A percentile compares a stretch with the other conserved stretches of the same genome.
Conservation (phyloP, 179 eudicot species). For the Spergularia azorica region DNA sequence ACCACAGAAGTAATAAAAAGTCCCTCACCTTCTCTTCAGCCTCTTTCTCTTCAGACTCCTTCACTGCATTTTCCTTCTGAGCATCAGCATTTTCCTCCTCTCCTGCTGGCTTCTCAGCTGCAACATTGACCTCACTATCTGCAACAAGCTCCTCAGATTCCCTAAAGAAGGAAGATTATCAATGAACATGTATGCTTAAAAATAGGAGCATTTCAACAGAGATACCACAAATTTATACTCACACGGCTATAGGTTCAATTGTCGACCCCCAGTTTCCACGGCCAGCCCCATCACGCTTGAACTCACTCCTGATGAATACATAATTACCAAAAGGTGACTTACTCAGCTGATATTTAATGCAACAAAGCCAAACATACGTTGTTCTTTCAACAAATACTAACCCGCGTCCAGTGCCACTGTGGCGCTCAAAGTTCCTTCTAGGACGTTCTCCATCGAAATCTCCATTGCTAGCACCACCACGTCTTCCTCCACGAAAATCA, state of each 20-base stretch:
- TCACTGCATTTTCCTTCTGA: constrained; percentile 58
- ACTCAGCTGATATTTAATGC: background rate
- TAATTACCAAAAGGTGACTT: background rate
- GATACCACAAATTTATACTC: constrained; percentile 22
- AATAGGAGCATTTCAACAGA: background rate
- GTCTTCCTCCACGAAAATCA: constrained; percentile 78
- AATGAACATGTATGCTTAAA: background rate
- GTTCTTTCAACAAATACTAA: constrained; percentile 26
- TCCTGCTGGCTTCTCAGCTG: constrained; percentile 56
- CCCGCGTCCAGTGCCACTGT: constrained; percentile 94
- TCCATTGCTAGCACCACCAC: constrained; percentile 70
- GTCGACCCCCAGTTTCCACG: constrained; percentile 96
- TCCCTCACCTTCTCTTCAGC: constrained; percentile 64
- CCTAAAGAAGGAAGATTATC: constrained; percentile 29
- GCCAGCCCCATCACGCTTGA: constrained; percentile 93
- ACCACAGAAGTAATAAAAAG: background rate
- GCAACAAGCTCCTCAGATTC: constrained; percentile 56
- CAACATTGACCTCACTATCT: constrained; percentile 55
- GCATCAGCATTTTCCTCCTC: constrained; percentile 60
- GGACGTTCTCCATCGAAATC: constrained; percentile 75
- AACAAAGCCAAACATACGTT: background rate
- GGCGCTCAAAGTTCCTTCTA: constrained; percentile 74
- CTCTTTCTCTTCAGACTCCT: constrained; percentile 67
- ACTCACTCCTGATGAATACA: constrained; percentile 49
- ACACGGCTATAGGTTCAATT: constrained; percentile 73